Conservation (phyloP, 805 yeast genomes). For the Metschnikowia hibisci region DNA sequence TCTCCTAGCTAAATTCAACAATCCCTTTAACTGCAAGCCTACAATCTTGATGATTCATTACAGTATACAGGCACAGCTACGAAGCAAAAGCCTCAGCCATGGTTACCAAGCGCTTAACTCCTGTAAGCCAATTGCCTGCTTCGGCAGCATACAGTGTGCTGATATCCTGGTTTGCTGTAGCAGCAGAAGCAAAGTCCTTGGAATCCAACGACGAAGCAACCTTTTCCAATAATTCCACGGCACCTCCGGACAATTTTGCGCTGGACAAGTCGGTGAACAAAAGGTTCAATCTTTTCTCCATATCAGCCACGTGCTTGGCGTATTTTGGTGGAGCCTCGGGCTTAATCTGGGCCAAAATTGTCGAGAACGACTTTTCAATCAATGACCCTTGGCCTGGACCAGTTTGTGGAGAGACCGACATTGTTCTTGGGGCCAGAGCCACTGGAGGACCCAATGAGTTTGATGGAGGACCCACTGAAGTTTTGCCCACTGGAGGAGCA, state of each 20-base stretch:
- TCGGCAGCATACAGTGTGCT: conserved; percentile 64
- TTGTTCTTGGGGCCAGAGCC: too few species aligned
- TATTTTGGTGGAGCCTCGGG: conserved; percentile 75
- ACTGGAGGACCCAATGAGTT: not conserved
- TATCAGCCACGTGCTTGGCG: conserved; percentile 68
- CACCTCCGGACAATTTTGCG: conserved; percentile 53
- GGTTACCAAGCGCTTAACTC: conserved; percentile 81
- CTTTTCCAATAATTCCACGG: conserved; percentile 49
- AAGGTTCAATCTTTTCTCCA: conserved; percentile 75
- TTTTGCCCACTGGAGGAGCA: not conserved
- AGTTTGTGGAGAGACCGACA: not conserved
- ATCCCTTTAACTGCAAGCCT: too few species aligned
- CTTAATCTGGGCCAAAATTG: conserved; percentile 56
- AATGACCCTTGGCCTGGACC: conserved; percentile 23
- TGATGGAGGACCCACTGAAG: not conserved
- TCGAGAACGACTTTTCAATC: conserved; percentile 53
- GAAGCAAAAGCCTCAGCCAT: conserved; percentile 47
- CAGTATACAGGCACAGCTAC: not conserved
- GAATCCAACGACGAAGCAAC: conserved; percentile 48
- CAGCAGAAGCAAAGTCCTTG: conserved; percentile 59
- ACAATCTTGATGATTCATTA: too few species aligned
- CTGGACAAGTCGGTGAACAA: conserved; percentile 76
- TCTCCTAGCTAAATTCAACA: too few species aligned
- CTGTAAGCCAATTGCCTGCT: conserved; percentile 89
- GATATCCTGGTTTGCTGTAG: conserved; percentile 51